These are phyloP conservation scores for Rutstroemia sp. DNA, from an alignment of 2,329 filamentous ascomycete genomes.

Conservation along the genomic window DNA sequence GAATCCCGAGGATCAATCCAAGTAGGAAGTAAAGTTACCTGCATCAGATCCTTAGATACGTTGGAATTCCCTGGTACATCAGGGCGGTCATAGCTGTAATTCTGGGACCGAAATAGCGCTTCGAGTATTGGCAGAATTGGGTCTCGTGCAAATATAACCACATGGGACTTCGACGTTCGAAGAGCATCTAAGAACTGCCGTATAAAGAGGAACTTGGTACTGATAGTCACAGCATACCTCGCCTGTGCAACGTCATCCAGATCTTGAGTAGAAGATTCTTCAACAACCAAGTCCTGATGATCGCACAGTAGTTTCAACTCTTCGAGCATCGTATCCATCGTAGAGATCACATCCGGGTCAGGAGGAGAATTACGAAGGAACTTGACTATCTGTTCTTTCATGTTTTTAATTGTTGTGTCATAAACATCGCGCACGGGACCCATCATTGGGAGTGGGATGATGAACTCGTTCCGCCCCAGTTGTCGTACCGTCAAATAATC, in stretches of 20 bases:
- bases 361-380: conserved; percentile 37
- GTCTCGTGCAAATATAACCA: conserved; percentile 47
- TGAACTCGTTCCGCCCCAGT: conserved; percentile 35
- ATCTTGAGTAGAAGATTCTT: conserved; percentile 32
- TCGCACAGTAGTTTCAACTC: conserved; percentile 49
- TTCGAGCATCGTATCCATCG: conserved; percentile 45
- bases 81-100: conserved; percentile 29
- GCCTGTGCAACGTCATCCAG: conserved; percentile 36
- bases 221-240: conserved; percentile 48
- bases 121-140: conserved; percentile 45
- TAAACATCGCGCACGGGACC: conserved; percentile 46
- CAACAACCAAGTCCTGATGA: conserved; percentile 46
- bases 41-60: conserved; percentile 15
- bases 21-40: conserved; percentile 23
- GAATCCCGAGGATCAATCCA: conserved; percentile 9
- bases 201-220: conserved; percentile 53
- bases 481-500: conserved; percentile 2
- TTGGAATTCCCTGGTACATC: conserved; percentile 25
- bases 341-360: conserved; percentile 13
- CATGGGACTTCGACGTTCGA: conserved; percentile 35
- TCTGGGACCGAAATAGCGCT: conserved; percentile 37
- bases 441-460: conserved; percentile 51
- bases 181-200: conserved; percentile 45
- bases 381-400: conserved; percentile 36
- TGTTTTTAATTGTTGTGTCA: conserved; percentile 39